Base-by-base conservation (phyloP, 306 rosid genomes). In the Cicer arietinum region DNA sequence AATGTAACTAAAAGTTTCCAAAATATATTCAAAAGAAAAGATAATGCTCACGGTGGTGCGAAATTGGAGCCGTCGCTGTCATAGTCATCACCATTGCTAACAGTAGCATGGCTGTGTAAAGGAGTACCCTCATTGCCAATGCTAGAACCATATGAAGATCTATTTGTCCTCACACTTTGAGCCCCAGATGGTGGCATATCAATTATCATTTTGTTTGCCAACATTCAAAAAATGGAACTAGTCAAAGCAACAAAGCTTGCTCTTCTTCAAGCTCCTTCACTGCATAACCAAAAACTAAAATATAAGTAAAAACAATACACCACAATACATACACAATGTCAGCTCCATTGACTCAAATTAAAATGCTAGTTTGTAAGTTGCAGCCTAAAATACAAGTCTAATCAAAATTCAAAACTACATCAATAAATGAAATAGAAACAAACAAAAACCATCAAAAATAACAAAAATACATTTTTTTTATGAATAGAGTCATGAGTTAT, bases 1-100 rank as follows among this genome's bases (percentile, higher is more conserved):
- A 66, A 6, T 66, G 48, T 10, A 48, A 61, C 56, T 10, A 10
- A 46, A 12, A 67, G 51, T 17, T 3, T 41, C 46, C 69, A 62
- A 53, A 14, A 14, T 8, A 74, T 61, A n/a, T 42, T 51, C 54
- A 48, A 47, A 63, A 44, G 51, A 59, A 37, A 66, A 73, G 66
- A 51, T 25, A 79, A 56, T 37, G 79, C 98, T 87, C 81, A 93
- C 98, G 83, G 66, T 30, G 98, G 96, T 60, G 97, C 94, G 14
- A 93, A 88, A 83, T 81, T 91, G 76, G 90, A 85, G 79, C 77
- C 82, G 51, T 85, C 92, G 40, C 94, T 90, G 57, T 86, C 97
- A 56, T 91, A 89, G n/a, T 67, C 96, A 76, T 90, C 91, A 46
- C 85, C 90, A 84, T 86, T 85, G 43, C 81, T 80, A 61, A 66